These are phyloP conservation scores for Septoria linicola DNA, from an alignment of 2,329 filamentous ascomycete genomes.

Conservation along the genomic window DNA sequence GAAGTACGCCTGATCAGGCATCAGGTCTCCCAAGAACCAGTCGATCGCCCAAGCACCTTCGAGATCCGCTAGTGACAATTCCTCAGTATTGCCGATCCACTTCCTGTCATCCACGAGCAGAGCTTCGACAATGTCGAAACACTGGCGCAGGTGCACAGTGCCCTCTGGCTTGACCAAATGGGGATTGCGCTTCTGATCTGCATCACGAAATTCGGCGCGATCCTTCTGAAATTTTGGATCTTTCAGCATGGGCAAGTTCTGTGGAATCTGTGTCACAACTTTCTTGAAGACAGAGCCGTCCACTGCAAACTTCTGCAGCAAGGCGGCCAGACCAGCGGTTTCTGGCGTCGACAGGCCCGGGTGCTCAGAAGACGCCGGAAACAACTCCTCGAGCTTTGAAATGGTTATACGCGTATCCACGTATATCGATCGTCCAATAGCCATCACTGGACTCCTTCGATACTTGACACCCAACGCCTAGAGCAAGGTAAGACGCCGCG, in stretches of 20 bases:
- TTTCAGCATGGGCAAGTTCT: slow-evolving; percentile 53
- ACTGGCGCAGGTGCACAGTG: slow-evolving; percentile 54
- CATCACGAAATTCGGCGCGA: slow-evolving; percentile 46
- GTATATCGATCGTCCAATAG: slow-evolving; percentile 67
- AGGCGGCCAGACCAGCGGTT: slow-evolving; percentile 49
- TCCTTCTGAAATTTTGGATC: slow-evolving; percentile 63
- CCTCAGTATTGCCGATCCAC: slow-evolving; percentile 59
- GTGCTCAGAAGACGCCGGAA: slow-evolving; percentile 40
- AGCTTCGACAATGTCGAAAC: slow-evolving; percentile 60
- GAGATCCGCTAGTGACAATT: slow-evolving; percentile 63
- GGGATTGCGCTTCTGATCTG: slow-evolving; percentile 24
- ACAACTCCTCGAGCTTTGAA: slow-evolving; percentile 59
- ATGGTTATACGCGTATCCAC: slow-evolving; percentile 69
- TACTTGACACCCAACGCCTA: slow-evolving; percentile 61
- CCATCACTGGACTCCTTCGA: slow-evolving; percentile 67
- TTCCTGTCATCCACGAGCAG: slow-evolving; percentile 64
- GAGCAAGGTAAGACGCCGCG: neutral
- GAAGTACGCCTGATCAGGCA: slow-evolving; percentile 55
- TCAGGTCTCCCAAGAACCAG: slow-evolving; percentile 57
- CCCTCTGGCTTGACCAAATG: slow-evolving; percentile 54
- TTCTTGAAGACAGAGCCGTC: slow-evolving; percentile 59
- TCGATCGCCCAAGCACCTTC: slow-evolving; percentile 57
- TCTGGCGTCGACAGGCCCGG: slow-evolving; percentile 40
- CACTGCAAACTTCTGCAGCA: slow-evolving; percentile 57
- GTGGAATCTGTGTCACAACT: slow-evolving; percentile 58